Conservation (phyloP, 495 filamentous ascomycete genomes). For the Hypomontagnella submonticulosa region DNA sequence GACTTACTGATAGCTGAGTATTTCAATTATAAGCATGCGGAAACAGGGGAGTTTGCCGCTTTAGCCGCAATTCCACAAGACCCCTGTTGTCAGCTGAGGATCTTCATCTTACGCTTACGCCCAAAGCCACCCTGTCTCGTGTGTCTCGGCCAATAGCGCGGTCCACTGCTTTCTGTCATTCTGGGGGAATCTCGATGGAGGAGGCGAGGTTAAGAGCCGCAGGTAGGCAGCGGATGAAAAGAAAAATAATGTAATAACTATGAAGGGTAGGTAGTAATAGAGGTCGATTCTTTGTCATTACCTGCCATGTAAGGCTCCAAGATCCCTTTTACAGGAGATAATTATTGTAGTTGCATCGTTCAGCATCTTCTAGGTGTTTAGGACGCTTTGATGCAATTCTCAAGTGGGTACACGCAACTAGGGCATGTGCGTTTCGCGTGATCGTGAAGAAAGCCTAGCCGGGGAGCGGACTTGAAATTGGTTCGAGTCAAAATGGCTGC, state of each 20-base stretch:
- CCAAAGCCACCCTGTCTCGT: constrained; percentile 29
- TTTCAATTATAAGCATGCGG: too few species aligned
- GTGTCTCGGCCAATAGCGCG: constrained; percentile 20
- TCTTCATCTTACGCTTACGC: constrained; percentile 39
- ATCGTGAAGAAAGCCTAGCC: constrained; percentile 7
- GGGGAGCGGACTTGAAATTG: neutral
- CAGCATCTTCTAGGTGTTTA: neutral
- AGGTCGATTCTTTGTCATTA: constrained; percentile 3
- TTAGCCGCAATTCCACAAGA: too few species aligned
- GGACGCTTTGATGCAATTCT: constrained; percentile 1
- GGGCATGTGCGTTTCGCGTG: constrained; percentile 9
- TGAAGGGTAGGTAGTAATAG: constrained; percentile 17
- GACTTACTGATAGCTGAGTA: too few species aligned
- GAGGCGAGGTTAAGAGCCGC: constrained; percentile 29
- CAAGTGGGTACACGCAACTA: constrained; percentile 2
- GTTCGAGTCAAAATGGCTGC: constrained; percentile 8
- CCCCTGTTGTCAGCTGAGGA: constrained; percentile 37
- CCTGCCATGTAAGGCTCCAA: constrained; percentile 7
- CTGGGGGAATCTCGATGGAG: constrained; percentile 38
- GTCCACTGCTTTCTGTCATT: neutral
- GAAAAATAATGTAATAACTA: neutral
- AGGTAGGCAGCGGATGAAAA: constrained; percentile 31
- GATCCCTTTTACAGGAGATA: neutral
- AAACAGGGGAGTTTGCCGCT: too few species aligned
- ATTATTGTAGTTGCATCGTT: neutral